phyloP scores from a whole-genome alignment of 2,329 filamentous ascomycete genomes.

The Exophiala dermatitidis region DNA sequence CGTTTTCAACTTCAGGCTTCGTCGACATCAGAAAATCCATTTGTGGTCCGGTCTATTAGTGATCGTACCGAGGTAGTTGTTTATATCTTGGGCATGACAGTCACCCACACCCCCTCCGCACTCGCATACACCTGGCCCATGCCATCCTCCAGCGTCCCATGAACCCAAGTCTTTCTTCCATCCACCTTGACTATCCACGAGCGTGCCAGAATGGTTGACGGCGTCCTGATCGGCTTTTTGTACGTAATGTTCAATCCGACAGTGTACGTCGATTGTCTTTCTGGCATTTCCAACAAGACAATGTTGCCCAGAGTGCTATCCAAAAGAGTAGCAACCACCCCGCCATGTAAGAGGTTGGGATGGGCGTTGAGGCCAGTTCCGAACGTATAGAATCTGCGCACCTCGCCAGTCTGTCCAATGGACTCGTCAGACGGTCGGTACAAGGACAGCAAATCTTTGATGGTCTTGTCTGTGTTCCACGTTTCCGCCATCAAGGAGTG shows the following conservation, averaged over 20 bases:
- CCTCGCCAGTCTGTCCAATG: slow-evolving; percentile 10
- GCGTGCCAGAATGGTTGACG: slow-evolving; percentile 34
- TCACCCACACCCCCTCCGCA: slow-evolving; percentile 37
- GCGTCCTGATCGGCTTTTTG: slow-evolving; percentile 33
- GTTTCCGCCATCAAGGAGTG: slow-evolving; percentile 23
- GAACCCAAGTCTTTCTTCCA: slow-evolving; percentile 38
- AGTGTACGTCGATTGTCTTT: slow-evolving; percentile 31
- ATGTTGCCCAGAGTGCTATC: slow-evolving; percentile 28
- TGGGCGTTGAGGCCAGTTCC: slow-evolving; percentile 19
- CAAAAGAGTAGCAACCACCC: slow-evolving; percentile 27
- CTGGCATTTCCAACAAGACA: slow-evolving; percentile 5
- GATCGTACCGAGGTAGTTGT: neutral
- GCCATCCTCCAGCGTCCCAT: slow-evolving; percentile 36
- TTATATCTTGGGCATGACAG: neutral
- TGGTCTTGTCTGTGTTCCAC: slow-evolving; percentile 22
- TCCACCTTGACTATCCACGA: slow-evolving; percentile 30
- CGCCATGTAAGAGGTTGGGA: slow-evolving; percentile 27
- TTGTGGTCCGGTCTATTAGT: no score
- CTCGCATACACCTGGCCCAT: slow-evolving; percentile 34
- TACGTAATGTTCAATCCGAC: slow-evolving; percentile 38
- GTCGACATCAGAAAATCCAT: no score
- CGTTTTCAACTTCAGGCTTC: no score
- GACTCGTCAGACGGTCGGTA: slow-evolving; percentile 2
- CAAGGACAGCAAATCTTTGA: slow-evolving; percentile 16
- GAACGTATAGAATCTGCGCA: slow-evolving; percentile 29